Conservation (phyloP, 805 yeast species). For the Candida manassasensis region DNA sequence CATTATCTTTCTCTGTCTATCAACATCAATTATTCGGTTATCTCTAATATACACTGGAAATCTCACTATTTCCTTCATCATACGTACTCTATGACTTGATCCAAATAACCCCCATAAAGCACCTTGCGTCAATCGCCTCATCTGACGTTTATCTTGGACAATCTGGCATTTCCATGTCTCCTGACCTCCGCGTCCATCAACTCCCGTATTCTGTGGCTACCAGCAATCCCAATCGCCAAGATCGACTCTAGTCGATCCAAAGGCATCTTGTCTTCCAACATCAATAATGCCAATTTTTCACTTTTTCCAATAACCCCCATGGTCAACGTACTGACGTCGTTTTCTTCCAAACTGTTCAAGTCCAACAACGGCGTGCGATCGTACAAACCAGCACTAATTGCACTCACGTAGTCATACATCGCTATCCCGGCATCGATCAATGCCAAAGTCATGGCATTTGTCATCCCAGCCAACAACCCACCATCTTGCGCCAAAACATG, state of each 20-base stretch:
- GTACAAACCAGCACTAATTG: conserved; percentile 73
- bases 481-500: conserved; percentile 90
- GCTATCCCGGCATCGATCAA: conserved; percentile 93
- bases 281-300: conserved; percentile 69
- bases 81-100: too few species aligned
- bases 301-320: conserved; percentile 80
- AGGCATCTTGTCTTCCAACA: conserved; percentile 81
- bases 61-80: too few species aligned
- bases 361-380: conserved; percentile 78
- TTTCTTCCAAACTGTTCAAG: conserved; percentile 76
- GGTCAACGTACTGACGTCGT: conserved; percentile 75
- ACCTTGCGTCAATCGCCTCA: too few species aligned
- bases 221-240: conserved; percentile 79
- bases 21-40: too few species aligned
- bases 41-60: too few species aligned
- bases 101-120: too few species aligned
- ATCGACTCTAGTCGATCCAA: conserved; percentile 73
- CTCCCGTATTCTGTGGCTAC: conserved; percentile 76
- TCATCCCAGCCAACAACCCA: conserved; percentile 70
- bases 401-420: conserved; percentile 83
- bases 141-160: conserved; percentile 3
- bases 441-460: conserved; percentile 85
- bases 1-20: too few species aligned
- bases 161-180: conserved; percentile 55
- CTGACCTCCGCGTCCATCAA: conserved; percentile 85